Base-by-base conservation (phyloP, 2,329 filamentous ascomycete species). In the Bipolaris cookei region DNA sequence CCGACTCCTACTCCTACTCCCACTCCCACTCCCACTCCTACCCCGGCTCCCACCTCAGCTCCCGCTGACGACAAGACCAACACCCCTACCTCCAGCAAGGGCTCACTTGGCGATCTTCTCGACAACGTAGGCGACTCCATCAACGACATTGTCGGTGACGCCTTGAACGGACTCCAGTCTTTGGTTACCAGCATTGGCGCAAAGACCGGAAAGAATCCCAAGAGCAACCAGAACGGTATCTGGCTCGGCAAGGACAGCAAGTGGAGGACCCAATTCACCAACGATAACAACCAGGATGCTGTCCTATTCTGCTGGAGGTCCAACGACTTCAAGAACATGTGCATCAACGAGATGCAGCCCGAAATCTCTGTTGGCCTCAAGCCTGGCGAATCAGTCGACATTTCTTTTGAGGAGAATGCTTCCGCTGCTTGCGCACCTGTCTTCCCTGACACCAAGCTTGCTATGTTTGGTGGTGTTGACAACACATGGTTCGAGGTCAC, bases 401-500 rank as follows among this genome's bases (percentile, higher is more conserved):
- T 81, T 23, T 79, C 78, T 37, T 72, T 77, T 43, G 76, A 69
- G 23, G 67, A 71, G 43, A 71, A 68, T 43, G 67, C 77, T 5
- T 73, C 77, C 18, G 75, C 78, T 28, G 79, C 73, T n/a, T 81
- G 76, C 66, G 68, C 78, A 5, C 70, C 74, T 13, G 68, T 79
- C 25, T 77, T 73, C 68, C 39, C 62, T 14, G 66, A 75, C 57
- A 77, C 74, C 35, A 54, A 57, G 53, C 73, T 75, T 30, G 68
- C 69, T 54, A 55, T 66, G 30, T 67, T 67, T 54, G 79, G 79
- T 35, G 78, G 79, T 65, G 64, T 80, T 46, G 63, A 67, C 61
- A 76, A 81, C 61, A 80, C 79, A 30, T 81, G 79, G 77, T 77
- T 73, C 51, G 80, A 82, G 71, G 77, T 75, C 53, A 80, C 73